These are phyloP conservation scores for Sporodiniella umbellata DNA, from an alignment of 371 early-diverging fungal genomes.

Conservation along the genomic window DNA sequence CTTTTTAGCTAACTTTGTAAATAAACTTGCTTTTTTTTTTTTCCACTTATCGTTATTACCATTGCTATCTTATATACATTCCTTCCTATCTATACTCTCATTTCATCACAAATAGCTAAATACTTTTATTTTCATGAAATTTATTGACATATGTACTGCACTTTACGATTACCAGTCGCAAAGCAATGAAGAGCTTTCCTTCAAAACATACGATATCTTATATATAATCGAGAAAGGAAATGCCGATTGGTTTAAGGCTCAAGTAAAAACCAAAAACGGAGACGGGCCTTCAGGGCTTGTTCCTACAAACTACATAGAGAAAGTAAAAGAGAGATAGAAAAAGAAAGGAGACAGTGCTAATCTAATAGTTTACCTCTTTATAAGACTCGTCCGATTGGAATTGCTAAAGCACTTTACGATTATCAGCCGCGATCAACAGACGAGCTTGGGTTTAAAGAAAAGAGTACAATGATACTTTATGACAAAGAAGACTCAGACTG, in stretches of 20 bases:
- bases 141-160: constrained; percentile 38
- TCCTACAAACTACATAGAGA: constrained; percentile 75
- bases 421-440: constrained; percentile 74
- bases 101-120: too few relatives aligned
- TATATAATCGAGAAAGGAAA: constrained; percentile 70
- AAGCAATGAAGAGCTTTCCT: constrained; percentile 80
- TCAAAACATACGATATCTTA: constrained; percentile 71
- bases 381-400: constrained; percentile 45
- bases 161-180: constrained; percentile 81
- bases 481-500: constrained; percentile 80
- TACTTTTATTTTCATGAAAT: constrained; percentile 44
- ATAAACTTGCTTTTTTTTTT: too few relatives aligned
- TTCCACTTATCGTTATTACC: too few relatives aligned
- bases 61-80: too few relatives aligned
- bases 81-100: too few relatives aligned
- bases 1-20: too few relatives aligned
- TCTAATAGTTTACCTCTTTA: background rate
- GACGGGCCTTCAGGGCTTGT: constrained; percentile 68
- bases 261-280: constrained; percentile 50
- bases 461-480: constrained; percentile 65
- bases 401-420: constrained; percentile 69
- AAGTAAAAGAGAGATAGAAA: constrained; percentile 35
- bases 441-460: constrained; percentile 74
- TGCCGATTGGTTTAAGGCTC: constrained; percentile 78
- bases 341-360: background rate